A percentile compares a stretch with the other conserved stretches of the same genome.
phyloP scores from a whole-genome alignment of 352 stramenopile genomes.

The Phytophthora palmivora region DNA sequence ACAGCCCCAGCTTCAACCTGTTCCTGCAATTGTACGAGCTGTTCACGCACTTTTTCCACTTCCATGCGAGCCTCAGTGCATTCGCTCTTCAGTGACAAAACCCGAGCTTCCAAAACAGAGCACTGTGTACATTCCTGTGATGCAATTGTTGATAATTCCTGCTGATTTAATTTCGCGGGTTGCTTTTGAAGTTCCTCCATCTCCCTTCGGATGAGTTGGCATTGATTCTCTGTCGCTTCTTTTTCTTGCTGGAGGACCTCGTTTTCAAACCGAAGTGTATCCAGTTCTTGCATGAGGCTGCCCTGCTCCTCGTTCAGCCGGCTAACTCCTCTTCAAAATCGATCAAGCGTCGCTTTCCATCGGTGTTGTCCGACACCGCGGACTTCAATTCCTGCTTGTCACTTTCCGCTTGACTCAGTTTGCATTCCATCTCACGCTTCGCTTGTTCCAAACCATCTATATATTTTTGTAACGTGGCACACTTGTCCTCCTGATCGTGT shows the following conservation, averaged over 20 bases:
- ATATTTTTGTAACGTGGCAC: slow-evolving; percentile 22
- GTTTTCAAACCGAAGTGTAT: slow-evolving; percentile 20
- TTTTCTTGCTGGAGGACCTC: slow-evolving; percentile 15
- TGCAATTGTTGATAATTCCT: background rate
- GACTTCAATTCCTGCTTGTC: slow-evolving; percentile 30
- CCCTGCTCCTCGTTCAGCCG: slow-evolving; percentile 22
- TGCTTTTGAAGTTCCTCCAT: slow-evolving; percentile 18
- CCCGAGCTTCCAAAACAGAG: slow-evolving; percentile 19
- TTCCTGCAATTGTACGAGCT: slow-evolving; percentile 20
- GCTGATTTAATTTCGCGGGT: slow-evolving; percentile 6
- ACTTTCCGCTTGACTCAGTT: slow-evolving; percentile 32
- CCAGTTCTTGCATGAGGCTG: slow-evolving; percentile 30
- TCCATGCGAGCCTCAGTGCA: slow-evolving; percentile 7
- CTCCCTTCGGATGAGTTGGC: slow-evolving; percentile 6
- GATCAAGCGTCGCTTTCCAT: slow-evolving; percentile 3
- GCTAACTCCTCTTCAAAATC: slow-evolving; percentile 40
- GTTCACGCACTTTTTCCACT: slow-evolving; percentile 17
- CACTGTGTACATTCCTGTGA: slow-evolving; percentile 19
- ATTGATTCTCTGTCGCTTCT: slow-evolving; percentile 10
- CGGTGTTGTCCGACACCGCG: slow-evolving; percentile 14
- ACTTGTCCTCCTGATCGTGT: slow-evolving; percentile 30
- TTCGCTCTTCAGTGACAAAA: slow-evolving; percentile 26
- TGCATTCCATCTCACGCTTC: slow-evolving; percentile 16
- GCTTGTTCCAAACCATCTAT: slow-evolving; percentile 25
- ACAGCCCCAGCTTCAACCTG: background rate